phyloP scores from a whole-genome alignment of 2,329 filamentous ascomycete species.

The Exophiala aquamarina region DNA sequence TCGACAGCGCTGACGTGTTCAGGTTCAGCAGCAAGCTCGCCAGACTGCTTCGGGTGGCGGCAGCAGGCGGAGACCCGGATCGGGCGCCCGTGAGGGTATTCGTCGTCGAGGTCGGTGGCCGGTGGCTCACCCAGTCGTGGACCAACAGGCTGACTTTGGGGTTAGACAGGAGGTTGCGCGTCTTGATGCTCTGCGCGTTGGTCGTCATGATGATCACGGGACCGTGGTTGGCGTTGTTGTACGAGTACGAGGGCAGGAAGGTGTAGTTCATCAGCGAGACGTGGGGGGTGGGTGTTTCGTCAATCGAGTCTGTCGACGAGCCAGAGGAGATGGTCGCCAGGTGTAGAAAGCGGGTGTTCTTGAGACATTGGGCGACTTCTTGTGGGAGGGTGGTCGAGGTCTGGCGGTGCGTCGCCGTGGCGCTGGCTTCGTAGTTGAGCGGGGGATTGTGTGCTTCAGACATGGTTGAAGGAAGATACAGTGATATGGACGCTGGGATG shows the following conservation, averaged over 20 bases:
- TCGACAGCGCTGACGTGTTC: slow-evolving; percentile 82
- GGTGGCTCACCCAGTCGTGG: slow-evolving; percentile 95
- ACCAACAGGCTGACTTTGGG: slow-evolving; percentile 90
- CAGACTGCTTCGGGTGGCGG: slow-evolving; percentile 67
- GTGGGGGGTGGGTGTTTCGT: slow-evolving; percentile 71
- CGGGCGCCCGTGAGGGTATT: slow-evolving; percentile 52
- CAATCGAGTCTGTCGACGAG: slow-evolving; percentile 1
- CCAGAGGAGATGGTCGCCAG: slow-evolving; percentile 71
- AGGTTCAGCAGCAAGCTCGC: slow-evolving; percentile 84
- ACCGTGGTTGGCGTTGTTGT: slow-evolving; percentile 35
- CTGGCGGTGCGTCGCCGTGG: slow-evolving; percentile 70
- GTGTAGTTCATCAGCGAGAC: slow-evolving; percentile 99
- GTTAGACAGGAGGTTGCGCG: slow-evolving; percentile 77
- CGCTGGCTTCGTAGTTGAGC: slow-evolving; percentile 73
- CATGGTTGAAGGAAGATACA: slow-evolving; percentile 32
- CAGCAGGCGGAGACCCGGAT: slow-evolving; percentile 62
- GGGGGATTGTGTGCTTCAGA: slow-evolving; percentile 59
- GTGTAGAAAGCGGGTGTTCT: slow-evolving; percentile 95
- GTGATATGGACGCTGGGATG: too few species aligned
- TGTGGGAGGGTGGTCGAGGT: slow-evolving; percentile 69
- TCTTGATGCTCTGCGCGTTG: slow-evolving; percentile 68
- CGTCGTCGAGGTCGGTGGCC: slow-evolving; percentile 76
- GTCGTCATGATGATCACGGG: slow-evolving; percentile 96
- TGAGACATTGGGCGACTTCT: slow-evolving; percentile 86
- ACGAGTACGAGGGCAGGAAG: slow-evolving; percentile 65